These are phyloP conservation scores for Rhodotorula sp. DNA, from an alignment of 1,284 basidiomycete species.

Conservation along the genomic window DNA sequence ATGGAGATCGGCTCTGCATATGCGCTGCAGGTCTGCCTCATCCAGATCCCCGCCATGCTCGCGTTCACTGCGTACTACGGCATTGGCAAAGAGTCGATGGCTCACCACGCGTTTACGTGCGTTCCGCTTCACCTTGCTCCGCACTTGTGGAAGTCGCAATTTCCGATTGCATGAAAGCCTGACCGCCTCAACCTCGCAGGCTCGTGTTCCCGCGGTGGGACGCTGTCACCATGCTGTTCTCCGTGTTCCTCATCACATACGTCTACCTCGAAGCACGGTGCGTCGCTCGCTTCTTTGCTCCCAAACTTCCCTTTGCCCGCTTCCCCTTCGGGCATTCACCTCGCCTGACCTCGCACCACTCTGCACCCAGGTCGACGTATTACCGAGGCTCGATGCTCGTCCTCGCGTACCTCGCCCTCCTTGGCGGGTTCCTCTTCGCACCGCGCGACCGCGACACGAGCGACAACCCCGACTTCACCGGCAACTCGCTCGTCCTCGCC, in stretches of 20 bases:
- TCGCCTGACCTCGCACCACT: too few species aligned
- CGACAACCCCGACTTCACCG: constrained; percentile 24
- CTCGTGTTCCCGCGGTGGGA: constrained; percentile 99
- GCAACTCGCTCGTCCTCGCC: not conserved
- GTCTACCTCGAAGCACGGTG: constrained; percentile 96
- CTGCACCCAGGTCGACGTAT: constrained; percentile 21
- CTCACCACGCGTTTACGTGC: constrained; percentile 76
- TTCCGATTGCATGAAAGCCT: not conserved
- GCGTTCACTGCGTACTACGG: constrained; percentile 93
- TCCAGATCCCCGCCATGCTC: constrained; percentile 99
- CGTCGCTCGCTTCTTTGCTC: constrained; percentile 25
- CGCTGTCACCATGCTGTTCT: constrained; percentile 82
- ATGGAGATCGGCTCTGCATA: constrained; percentile 99
- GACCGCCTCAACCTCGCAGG: constrained; percentile 54
- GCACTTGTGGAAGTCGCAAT: too few species aligned
- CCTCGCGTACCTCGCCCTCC: constrained; percentile 80
- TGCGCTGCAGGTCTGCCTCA: constrained; percentile 93
- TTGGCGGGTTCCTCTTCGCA: constrained; percentile 63
- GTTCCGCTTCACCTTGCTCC: constrained; percentile 42
- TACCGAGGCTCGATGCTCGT: constrained; percentile 91
- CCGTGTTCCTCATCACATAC: constrained; percentile 89
- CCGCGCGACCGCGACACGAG: constrained; percentile 29
- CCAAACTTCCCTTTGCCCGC: not conserved
- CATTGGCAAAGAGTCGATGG: constrained; percentile 69
- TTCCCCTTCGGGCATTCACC: not conserved